Conservation (phyloP, 345 rosid species). For the Salix koriyanagi region DNA sequence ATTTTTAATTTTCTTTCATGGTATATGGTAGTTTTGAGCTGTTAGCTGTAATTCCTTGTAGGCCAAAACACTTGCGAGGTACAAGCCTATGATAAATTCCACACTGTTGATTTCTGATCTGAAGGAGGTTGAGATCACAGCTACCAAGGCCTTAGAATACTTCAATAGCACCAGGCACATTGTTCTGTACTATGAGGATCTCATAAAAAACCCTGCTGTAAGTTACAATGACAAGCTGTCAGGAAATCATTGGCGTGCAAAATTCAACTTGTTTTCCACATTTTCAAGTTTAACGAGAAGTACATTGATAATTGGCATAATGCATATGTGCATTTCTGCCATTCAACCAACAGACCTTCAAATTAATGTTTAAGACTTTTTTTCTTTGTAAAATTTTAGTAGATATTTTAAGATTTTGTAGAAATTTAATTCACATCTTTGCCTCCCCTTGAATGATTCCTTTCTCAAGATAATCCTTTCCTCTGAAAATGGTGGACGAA, state of each 20-base stretch:
- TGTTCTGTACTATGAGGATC: constrained; percentile 78
- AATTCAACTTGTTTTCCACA: neutral
- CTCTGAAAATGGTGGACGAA: neutral
- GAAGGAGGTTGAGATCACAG: constrained; percentile 52
- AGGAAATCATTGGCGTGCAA: neutral
- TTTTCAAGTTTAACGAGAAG: neutral
- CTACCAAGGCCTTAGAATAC: constrained; percentile 52
- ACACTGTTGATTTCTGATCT: constrained; percentile 59
- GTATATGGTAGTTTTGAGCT: constrained; percentile 4
- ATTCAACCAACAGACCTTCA: neutral
- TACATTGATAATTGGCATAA: neutral
- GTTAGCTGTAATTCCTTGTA: constrained; percentile 23
- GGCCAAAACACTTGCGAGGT: constrained; percentile 76
- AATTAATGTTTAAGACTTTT: neutral
- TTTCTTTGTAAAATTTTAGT: neutral
- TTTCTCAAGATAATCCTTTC: neutral
- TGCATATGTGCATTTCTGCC: neutral
- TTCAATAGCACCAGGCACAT: constrained; percentile 76
- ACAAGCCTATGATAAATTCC: constrained; percentile 73
- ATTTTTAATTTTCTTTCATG: neutral
- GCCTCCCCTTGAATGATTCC: neutral
- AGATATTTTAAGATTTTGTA: neutral
- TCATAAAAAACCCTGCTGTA: constrained; percentile 51
- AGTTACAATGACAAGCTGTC: constrained; percentile 11
- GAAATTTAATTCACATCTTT: neutral